Evolutionary conservation across 2,329 filamentous ascomycete genomes (phyloP), one percentile per base, ranked within the genome.

Genomic region (Scorias spongiosa): DNA sequence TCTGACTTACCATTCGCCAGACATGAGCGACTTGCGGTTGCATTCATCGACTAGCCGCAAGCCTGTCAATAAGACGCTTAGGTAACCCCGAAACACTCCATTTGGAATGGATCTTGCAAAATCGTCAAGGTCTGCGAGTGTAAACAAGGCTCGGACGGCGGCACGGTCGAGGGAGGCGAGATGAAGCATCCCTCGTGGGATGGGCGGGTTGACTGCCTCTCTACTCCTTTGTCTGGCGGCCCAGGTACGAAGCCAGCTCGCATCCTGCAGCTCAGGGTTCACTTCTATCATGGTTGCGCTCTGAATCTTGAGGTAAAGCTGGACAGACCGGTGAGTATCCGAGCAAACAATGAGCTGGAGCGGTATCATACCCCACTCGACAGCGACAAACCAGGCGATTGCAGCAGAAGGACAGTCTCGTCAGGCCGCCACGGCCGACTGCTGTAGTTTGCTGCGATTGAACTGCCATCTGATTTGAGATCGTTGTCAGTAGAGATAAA

Each of bases 201-300:
- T 75, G 0, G 64, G 58, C 0, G 69, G 63, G 30, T 71, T 70
- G 43, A 76, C 55, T 18, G 67, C 66, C 45, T 74, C 69, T 47
- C 64, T 69, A 54, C 66, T 71, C 10, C 59, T 66, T 48, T 72
- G 59, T 0, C 63, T 62, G 12, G 62, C 59, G 1, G 72, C 68
- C 56, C 70, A 71, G 9, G 60, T 60, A 38, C 68, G 67, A 18
- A 80, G 62, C 66, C 74, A 76, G 14, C 64, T 56, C 1, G 71
- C 70, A 47, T 78, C 75, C 1, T 61, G 58, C 29, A 74, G 68
- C 2, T 62, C 53, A 0, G 76, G 76, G 48, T 80, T 66, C 26
- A 79, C 62, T 45, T 79, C 70, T 10, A 80, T 48, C 48, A 63
- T 60, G 1, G 74, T 71, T 12, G 68, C 68, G 29, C 61, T 55